Conservation (phyloP, 2,329 filamentous ascomycete genomes). For the Tolypocladium endophyticum region DNA sequence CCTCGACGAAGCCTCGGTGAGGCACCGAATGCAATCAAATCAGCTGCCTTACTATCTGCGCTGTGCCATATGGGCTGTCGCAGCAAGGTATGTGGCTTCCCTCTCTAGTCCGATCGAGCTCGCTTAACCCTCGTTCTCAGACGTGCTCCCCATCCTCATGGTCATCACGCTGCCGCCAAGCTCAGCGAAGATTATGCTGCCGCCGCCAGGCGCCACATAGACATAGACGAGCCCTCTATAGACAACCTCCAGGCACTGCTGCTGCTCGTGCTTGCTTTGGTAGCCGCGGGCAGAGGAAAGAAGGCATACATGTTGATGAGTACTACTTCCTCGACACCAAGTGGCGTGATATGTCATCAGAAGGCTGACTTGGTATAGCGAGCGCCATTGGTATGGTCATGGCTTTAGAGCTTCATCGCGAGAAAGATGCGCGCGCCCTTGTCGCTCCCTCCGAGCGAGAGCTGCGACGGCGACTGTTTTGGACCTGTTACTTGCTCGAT, state of each 20-base stretch:
- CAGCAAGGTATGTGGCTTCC: constrained; percentile 40
- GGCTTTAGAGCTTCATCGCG: constrained; percentile 70
- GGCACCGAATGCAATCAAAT: constrained; percentile 60
- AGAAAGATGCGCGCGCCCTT: constrained; percentile 53
- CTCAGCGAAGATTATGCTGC: constrained; percentile 63
- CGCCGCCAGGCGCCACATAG: constrained; percentile 59
- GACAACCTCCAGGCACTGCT: constrained; percentile 68
- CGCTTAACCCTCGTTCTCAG: constrained; percentile 20
- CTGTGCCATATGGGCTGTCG: constrained; percentile 50
- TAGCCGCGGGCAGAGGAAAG: constrained; percentile 68
- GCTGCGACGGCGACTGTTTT: constrained; percentile 70
- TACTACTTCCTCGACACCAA: constrained; percentile 26
- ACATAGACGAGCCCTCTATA: constrained; percentile 71
- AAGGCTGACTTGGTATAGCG: constrained; percentile 2
- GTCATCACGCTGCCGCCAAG: constrained; percentile 55
- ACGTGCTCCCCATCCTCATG: constrained; percentile 57
- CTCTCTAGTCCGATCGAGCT: neutral
- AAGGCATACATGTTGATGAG: constrained; percentile 80
- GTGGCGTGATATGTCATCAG: neutral
- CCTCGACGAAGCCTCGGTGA: constrained; percentile 64
- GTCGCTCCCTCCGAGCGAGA: constrained; percentile 62
- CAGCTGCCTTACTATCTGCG: constrained; percentile 49
- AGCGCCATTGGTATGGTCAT: constrained; percentile 63
- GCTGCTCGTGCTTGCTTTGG: constrained; percentile 65
- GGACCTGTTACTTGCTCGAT: constrained; percentile 81